Base-by-base conservation (phyloP, 2,329 filamentous ascomycete genomes). In the Ascochyta clinopodiicola region DNA sequence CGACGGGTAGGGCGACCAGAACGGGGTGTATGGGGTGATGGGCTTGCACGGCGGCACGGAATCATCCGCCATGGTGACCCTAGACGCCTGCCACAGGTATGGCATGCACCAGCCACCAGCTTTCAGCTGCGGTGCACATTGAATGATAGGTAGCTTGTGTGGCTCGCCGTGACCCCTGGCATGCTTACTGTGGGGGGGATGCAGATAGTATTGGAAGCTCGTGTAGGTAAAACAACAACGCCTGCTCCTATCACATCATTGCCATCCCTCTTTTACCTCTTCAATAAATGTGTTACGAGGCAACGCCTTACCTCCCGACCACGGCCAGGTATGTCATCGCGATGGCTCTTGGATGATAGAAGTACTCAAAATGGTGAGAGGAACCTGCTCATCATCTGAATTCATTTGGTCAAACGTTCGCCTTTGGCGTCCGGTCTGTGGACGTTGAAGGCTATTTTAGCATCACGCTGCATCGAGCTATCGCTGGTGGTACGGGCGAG, bases 361-460 rank as follows among this genome's bases (percentile, higher is more conserved):
- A 13, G 29, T 31, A 24, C 27, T 35, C 42, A 25, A 29, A 2
- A 12, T 15, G 24, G 19, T 1, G 6, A 12, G 31, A 19, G 24
- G 31, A 42, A 47, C n/a, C 38, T 44, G 44, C 50, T 44, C 51
- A 25, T 36, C 39, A 31, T 31, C 22, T 24, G 17, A 17, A 17
- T 9, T 29, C 27, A 19, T 22, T 9, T 36, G 22, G 24, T 37
- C 29, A 29, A 40, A 42, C 13, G 21, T 24, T 52, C 3, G 25
- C 24, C 51, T 37, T 25, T 48, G 39, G 51, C 38, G 51, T 48
- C 21, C 25, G 38, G 25, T 44, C 40, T 42, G 52, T 36, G 21
- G 17, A 39, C 27, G 27, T 38, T 19, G 36, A 15, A 27, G 25
- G 21, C 51, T 55, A 55, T 55, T 55, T 55, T 55, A 42, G 35